phyloP scores from a whole-genome alignment of 306 rosid species.

The Aeschynomene evenia region DNA sequence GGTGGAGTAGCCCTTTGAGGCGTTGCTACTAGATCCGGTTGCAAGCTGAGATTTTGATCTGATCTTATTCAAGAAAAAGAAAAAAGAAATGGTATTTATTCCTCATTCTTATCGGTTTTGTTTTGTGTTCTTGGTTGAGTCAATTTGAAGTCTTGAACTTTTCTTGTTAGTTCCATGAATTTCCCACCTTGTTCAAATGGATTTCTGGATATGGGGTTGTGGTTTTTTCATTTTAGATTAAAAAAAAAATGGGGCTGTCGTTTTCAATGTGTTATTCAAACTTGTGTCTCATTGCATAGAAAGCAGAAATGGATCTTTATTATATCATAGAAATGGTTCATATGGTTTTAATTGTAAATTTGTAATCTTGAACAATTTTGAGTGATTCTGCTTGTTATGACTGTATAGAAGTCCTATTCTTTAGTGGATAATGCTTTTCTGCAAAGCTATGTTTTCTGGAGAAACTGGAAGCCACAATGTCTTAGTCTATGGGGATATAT shows the following conservation, averaged over 20 bases:
- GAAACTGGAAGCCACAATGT: constrained; percentile 3
- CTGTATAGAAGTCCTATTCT: constrained; percentile 3
- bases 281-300: constrained; percentile 44
- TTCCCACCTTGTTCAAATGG: background rate
- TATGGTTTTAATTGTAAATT: background rate
- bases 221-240: constrained; percentile 1
- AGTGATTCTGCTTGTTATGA: background rate
- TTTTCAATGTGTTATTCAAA: constrained; percentile 18
- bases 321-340: constrained; percentile 21
- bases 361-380: constrained; percentile 22
- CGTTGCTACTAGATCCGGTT: constrained; percentile 52
- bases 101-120: constrained; percentile 10
- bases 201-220: constrained; percentile 18
- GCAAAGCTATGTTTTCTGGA: background rate
- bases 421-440: background rate
- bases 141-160: constrained; percentile 30
- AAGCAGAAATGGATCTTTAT: constrained; percentile 6
- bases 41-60: constrained; percentile 50
- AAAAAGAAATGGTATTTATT: constrained; percentile 63
- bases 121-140: constrained; percentile 19
- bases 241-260: constrained; percentile 8
- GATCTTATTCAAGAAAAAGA: constrained; percentile 43
- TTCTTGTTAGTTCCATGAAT: background rate
- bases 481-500: background rate
- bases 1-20: constrained; percentile 35